phyloP scores from a whole-genome alignment of 148 eudicot genomes.

The Rheum nobile region DNA sequence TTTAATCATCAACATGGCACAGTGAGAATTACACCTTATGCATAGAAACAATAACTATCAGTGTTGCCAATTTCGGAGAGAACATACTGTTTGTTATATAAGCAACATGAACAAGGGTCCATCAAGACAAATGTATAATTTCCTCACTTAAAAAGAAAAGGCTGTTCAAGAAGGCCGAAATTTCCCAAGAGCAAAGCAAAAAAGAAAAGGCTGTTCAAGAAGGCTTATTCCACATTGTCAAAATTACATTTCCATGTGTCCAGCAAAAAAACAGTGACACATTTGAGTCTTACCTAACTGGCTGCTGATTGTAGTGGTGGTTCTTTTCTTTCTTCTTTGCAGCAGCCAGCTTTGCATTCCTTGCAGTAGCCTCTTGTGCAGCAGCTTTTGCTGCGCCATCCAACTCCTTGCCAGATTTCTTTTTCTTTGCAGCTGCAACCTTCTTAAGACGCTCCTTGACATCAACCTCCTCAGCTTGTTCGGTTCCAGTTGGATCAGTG shows the following conservation, averaged over 20 bases:
- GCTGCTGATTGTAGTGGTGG: slow-evolving; percentile 93
- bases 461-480: slow-evolving; percentile 42
- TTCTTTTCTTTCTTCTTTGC: slow-evolving; percentile 97
- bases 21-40: not conserved
- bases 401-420: slow-evolving; percentile 83
- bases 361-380: slow-evolving; percentile 83
- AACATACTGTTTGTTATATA: not conserved
- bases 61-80: too few relatives aligned
- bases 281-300: slow-evolving; percentile 40
- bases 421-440: slow-evolving; percentile 68
- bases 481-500: slow-evolving; percentile 29
- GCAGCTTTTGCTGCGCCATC: slow-evolving; percentile 86
- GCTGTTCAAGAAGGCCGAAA: slow-evolving; percentile 1
- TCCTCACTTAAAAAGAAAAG: not conserved
- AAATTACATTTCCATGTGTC: slow-evolving; percentile 2
- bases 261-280: not conserved
- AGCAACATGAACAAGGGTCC: not conserved
- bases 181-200: slow-evolving; percentile 1
- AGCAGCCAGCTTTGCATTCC: slow-evolving; percentile 87
- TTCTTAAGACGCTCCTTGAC: slow-evolving; percentile 82
- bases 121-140: not conserved
- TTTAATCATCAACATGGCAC: too few relatives aligned
- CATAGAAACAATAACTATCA: not conserved
- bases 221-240: slow-evolving; percentile 4
- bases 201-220: not conserved